Evolutionary conservation across 1,284 basidiomycete genomes (phyloP), one percentile per base, ranked within the genome.

Genomic region (Pseudozyma thailandica): DNA sequence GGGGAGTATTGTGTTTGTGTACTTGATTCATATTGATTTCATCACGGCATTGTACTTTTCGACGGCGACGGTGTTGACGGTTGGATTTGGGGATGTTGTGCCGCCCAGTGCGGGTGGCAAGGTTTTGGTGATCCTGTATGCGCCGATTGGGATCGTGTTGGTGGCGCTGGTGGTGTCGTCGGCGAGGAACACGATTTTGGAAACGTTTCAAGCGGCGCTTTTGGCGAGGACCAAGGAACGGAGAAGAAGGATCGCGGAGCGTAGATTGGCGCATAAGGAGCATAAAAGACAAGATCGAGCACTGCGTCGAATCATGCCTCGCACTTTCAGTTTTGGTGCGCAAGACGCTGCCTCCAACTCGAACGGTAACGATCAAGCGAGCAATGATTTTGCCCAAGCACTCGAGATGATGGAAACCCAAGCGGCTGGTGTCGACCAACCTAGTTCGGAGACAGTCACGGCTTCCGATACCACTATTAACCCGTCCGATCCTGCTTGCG

Each of bases 81-180:
- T 92, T 33, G 91, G 91, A 0, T 92, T 92, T 75, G 92, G 92
- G 10, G 91, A 93, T 78, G 89, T 92, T 43, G 81, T 85, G 4
- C 89, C 90, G 63, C 84, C 87, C 25, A 84, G 85, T 0, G 83
- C 88, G 23, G 90, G 89, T n/a, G 50, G 66, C n/a, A 69, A 69
- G 28, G 46, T 81, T 38, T 53, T 79, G 15, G 59, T 75, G 25
- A 60, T 82, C 49, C 59, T 82, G 42, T 80, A 79, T 57, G 69
- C 72, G 35, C 73, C 79, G 0, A 43, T 60, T 9, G 83, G 84
- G 1, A 83, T 85, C 50, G 50, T 85, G 20, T 77, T 84, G 26
- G 68, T 85, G 6, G 85, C 88, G 26, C 83, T 92, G 8, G 87
- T 88, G 1, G 87, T 93, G 27, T 86, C 87, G 3, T 86, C 90